These are phyloP conservation scores for Aquanectria penicillioides DNA, from an alignment of 2,329 filamentous ascomycete species.

Conservation along the genomic window DNA sequence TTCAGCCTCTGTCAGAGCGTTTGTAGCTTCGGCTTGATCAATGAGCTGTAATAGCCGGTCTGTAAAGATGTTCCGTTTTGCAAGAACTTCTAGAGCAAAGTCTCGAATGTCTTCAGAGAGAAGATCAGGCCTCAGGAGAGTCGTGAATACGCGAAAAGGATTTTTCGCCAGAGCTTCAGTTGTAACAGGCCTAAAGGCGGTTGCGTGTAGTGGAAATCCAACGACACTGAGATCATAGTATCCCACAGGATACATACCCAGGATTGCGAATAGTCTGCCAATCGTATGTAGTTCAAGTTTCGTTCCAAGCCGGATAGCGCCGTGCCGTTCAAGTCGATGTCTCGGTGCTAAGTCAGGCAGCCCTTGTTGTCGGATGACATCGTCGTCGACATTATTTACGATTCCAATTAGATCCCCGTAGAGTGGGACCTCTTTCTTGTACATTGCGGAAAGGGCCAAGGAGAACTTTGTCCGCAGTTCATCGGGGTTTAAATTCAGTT, in stretches of 20 bases:
- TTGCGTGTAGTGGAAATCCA: slow-evolving; percentile 60
- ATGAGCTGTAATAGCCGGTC: slow-evolving; percentile 45
- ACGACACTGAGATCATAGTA: slow-evolving; percentile 60
- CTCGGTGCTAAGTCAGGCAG: background rate
- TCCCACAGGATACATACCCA: slow-evolving; percentile 60
- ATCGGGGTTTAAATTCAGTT: background rate
- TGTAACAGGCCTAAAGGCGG: slow-evolving; percentile 56
- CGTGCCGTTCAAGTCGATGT: slow-evolving; percentile 47
- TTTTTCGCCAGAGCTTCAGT: slow-evolving; percentile 48
- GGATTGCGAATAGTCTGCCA: slow-evolving; percentile 54
- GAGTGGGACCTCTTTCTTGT: slow-evolving; percentile 43
- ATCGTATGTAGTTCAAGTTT: slow-evolving; percentile 52
- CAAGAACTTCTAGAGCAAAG: slow-evolving; percentile 1
- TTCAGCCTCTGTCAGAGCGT: background rate
- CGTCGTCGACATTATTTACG: slow-evolving; percentile 35
- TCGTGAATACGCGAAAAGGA: slow-evolving; percentile 54
- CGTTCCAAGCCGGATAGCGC: slow-evolving; percentile 59
- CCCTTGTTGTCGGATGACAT: background rate
- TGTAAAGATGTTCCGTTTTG: slow-evolving; percentile 21
- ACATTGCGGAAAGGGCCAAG: slow-evolving; percentile 44
- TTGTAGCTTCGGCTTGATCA: slow-evolving; percentile 44
- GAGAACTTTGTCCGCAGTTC: slow-evolving; percentile 25
- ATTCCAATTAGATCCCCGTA: slow-evolving; percentile 43
- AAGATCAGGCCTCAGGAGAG: slow-evolving; percentile 51
- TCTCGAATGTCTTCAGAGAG: slow-evolving; percentile 32